Evolutionary conservation across 768 basidiomycete genomes (phyloP).

Genomic region (Suillus occidentalis): DNA sequence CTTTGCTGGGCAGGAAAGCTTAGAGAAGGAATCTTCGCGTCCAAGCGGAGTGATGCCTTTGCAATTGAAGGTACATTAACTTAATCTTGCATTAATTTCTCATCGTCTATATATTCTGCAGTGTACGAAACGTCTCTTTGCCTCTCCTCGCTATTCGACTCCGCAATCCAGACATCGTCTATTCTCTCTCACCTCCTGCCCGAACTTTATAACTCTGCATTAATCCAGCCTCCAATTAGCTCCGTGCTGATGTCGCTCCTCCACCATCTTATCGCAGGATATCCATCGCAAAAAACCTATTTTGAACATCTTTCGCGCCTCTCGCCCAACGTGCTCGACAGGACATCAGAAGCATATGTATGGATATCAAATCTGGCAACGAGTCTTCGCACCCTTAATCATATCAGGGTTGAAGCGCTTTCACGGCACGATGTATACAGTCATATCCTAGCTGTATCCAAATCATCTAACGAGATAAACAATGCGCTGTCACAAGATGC

Average conservation of each 20-base stretch:
- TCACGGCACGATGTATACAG: constrained; percentile 33
- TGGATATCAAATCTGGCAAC: constrained; percentile 59
- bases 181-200: constrained; percentile 62
- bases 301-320: constrained; percentile 22
- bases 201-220: constrained; percentile 39
- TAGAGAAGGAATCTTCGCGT: constrained; percentile 69
- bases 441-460: constrained; percentile 17
- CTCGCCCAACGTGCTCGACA: constrained; percentile 37
- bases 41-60: constrained; percentile 58
- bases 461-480: constrained; percentile 5
- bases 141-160: constrained; percentile 62
- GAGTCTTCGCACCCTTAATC: constrained; percentile 55
- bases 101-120: constrained; percentile 33
- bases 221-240: constrained; percentile 17
- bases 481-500: constrained; percentile 40
- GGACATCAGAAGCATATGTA: constrained; percentile 31
- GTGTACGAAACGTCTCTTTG: constrained; percentile 76
- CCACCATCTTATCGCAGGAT: constrained; percentile 54
- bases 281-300: constrained; percentile 66
- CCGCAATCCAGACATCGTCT: constrained; percentile 59
- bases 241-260: constrained; percentile 51
- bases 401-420: constrained; percentile 49
- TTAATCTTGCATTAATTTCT: neutral
- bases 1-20: constrained; percentile 58
- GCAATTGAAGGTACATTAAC: constrained; percentile 60